Evolutionary conservation across 306 rosid species (phyloP).

Genomic region (Sechiopsis laciniata): DNA sequence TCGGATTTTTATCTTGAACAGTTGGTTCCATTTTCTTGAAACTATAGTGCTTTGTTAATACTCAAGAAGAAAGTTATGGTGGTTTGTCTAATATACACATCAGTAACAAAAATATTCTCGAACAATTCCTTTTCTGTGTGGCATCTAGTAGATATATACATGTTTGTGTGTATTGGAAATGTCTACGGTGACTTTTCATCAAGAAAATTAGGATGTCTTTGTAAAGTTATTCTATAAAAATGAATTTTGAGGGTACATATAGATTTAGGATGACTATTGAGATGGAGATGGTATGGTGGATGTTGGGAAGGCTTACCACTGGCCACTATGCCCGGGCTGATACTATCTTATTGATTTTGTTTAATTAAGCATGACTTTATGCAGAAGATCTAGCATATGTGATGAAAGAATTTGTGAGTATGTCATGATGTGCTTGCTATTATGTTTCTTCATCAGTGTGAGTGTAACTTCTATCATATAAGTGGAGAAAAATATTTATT

Average conservation of each 20-base stretch:
- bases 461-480: neutral
- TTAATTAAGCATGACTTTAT: neutral
- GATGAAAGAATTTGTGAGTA: neutral
- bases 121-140: neutral
- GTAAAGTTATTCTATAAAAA: constrained; percentile 3
- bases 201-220: neutral
- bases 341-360: neutral
- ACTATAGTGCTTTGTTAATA: neutral
- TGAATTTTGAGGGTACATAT: neutral
- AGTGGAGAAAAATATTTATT: neutral
- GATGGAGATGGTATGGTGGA: neutral
- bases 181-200: neutral
- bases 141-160: neutral
- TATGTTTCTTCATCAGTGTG: neutral
- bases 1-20: constrained; percentile 16
- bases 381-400: constrained; percentile 2
- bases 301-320: neutral
- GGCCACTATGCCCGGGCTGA: neutral
- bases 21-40: constrained; percentile 4
- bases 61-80: neutral
- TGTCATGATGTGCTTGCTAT: neutral
- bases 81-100: neutral
- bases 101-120: neutral
- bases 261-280: neutral
- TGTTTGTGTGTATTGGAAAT: neutral